Percentiles rank a stretch among this genome's conserved stretches.
Conservation (phyloP, 305 asterid species). For the Fraxinus nigra region DNA sequence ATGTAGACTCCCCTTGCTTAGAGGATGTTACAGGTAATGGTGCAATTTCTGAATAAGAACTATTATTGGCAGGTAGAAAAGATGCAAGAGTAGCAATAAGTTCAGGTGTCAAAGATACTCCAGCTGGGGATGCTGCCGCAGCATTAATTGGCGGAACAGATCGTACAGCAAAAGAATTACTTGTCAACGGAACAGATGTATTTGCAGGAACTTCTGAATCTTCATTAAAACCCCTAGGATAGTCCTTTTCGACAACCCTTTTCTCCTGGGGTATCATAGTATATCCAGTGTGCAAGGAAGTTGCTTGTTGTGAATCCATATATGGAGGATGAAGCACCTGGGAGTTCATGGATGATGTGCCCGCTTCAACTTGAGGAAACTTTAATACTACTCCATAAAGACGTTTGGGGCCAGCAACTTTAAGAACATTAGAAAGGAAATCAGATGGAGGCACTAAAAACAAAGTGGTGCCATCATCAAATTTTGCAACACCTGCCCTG, state of each 20-base stretch:
- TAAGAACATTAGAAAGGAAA: conserved; percentile 67
- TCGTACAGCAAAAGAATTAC: conserved; percentile 38
- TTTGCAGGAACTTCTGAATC: conserved; percentile 44
- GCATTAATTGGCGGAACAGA: conserved; percentile 46
- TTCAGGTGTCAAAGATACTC: conserved; percentile 78
- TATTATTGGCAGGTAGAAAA: conserved; percentile 49
- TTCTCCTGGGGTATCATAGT: conserved; percentile 41
- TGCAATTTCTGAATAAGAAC: conserved; percentile 39
- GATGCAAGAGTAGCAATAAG: conserved; percentile 83
- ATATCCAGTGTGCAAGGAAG: conserved; percentile 43
- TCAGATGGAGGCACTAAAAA: conserved; percentile 98
- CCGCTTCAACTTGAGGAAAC: conserved; percentile 55
- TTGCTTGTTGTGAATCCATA: conserved; percentile 39
- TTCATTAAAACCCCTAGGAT: conserved; percentile 43
- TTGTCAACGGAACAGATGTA: conserved; percentile 34
- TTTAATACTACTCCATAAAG: conserved; percentile 92
- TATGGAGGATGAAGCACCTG: conserved; percentile 42
- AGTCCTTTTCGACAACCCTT: conserved; percentile 35
- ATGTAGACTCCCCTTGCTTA: conserved; percentile 35
- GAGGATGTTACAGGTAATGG: conserved; percentile 37
- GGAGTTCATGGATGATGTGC: conserved; percentile 34
- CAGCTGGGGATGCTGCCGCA: conserved; percentile 51
- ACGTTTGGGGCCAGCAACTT: conserved; percentile 83
- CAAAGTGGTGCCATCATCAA: conserved; percentile 83
- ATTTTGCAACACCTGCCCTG: conserved; percentile 96